These are phyloP conservation scores for Lecanicillium sp. DNA, from an alignment of 2,329 filamentous ascomycete genomes.

Conservation along the genomic window DNA sequence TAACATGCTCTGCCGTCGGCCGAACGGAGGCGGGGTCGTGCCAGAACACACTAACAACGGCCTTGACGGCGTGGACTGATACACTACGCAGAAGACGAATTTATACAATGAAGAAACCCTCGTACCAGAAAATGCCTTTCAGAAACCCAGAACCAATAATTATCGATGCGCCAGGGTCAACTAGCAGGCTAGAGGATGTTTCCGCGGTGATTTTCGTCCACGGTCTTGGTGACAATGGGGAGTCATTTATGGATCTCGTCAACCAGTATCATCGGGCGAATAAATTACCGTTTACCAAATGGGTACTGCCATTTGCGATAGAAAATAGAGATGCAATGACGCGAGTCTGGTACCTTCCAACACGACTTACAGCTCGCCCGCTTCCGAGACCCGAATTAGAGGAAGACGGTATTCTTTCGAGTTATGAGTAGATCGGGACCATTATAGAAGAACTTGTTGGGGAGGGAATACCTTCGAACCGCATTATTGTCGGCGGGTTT, in stretches of 20 bases:
- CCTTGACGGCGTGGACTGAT: no score
- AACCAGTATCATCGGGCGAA: neutral
- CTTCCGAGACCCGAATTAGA: conserved; percentile 2
- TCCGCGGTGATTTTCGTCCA: conserved; percentile 4
- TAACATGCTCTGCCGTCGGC: no score
- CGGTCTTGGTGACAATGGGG: conserved; percentile 1
- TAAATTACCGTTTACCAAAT: neutral
- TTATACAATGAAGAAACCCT: no score
- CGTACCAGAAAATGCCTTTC: neutral
- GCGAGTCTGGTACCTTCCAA: neutral
- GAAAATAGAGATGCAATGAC: conserved; percentile 4
- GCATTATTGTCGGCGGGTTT: conserved; percentile 1
- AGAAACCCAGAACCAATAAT: neutral
- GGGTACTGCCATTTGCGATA: neutral
- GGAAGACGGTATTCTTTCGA: conserved; percentile 3
- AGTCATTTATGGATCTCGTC: conserved; percentile 4
- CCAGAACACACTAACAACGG: no score
- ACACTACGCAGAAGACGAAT: no score
- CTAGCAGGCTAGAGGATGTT: neutral
- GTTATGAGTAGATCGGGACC: neutral
- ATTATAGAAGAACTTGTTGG: neutral
- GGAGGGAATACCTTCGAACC: neutral
- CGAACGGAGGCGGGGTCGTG: no score
- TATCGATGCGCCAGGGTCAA: neutral
- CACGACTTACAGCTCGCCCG: neutral